These are phyloP conservation scores for Ophiostoma sp. DNA, from an alignment of 2,329 filamentous ascomycete species.

Conservation along the genomic window DNA sequence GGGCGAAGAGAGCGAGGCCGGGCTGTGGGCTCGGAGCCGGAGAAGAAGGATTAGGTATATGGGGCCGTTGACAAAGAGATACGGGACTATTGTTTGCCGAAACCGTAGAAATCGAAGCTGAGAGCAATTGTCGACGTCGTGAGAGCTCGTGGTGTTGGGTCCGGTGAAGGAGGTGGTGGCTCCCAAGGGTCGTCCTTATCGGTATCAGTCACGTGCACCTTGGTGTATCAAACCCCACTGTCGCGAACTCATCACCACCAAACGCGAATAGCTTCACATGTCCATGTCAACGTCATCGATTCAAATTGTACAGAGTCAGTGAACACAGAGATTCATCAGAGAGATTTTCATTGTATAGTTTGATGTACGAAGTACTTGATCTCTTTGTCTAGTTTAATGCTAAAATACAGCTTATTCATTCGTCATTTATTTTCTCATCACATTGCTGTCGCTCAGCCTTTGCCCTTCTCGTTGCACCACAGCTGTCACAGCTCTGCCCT, in stretches of 20 bases:
- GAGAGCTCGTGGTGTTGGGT: background rate
- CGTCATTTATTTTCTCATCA: too few species aligned
- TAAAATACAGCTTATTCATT: too few species aligned
- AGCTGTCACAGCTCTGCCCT: too few species aligned
- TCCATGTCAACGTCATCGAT: background rate
- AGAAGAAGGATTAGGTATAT: background rate
- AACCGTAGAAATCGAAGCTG: background rate
- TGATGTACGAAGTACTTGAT: too few species aligned
- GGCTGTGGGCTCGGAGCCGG: background rate
- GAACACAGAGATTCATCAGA: too few species aligned
- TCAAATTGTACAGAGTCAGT: too few species aligned
- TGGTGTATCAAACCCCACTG: background rate
- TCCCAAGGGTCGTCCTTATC: constrained; percentile 7
- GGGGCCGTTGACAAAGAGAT: background rate
- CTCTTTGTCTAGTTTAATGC: too few species aligned
- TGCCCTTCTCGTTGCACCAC: too few species aligned
- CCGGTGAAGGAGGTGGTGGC: constrained; percentile 7
- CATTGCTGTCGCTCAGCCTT: too few species aligned
- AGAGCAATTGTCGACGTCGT: background rate
- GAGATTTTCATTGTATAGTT: too few species aligned
- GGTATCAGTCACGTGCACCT: constrained; percentile 11
- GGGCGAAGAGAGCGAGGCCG: background rate
- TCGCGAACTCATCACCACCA: background rate
- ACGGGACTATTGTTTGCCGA: background rate
- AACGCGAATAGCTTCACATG: background rate